Base-by-base conservation (phyloP, 768 basidiomycete genomes). In the Erythrobasidium yunnanense region DNA sequence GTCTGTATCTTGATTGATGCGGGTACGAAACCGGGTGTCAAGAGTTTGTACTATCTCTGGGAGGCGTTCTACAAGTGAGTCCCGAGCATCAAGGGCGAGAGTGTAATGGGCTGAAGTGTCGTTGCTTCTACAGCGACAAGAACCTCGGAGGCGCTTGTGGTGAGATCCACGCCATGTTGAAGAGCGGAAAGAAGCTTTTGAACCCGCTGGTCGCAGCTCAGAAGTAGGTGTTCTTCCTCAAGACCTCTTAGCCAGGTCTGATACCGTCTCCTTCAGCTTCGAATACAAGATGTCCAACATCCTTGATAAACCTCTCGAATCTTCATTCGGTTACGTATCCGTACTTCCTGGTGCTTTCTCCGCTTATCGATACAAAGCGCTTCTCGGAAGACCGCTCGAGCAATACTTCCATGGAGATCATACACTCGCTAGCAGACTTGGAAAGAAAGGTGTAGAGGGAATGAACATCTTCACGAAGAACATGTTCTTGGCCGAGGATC, bases 321-420 rank as follows among this genome's bases (percentile, higher is more conserved):
- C 88, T 74, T 87, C 87, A 69, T 96, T 96, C 72, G 92, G 92
- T 29, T 96, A 95, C 55, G 70, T 73, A 27, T 66, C 66, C 5
- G 92, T 96, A 69, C 79, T 95, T 55, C 92, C 92, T 57, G 92
- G 92, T 74, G 92, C 92, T 55, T 96, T 96, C 81, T 91, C 88
- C 13, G 91, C 91, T 6, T 96, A 96, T 76, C 83, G 90, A 20
- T 96, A 78, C 78, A 84, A 86, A 22, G 92, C 92, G 35, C 91
- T 97, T 71, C 83, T 85, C 56, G 92, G 92, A 2, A 81, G 88
- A 5, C 92, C 89, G 2, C 72, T 80, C 27, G 76, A 79, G 66
- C 78, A 80, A 68, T 80, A 79, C 71, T 80, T 80, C 71, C 78
- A 78, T 60, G 79, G 78, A 29, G 67, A 68, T 20, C 66, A 58